These are phyloP conservation scores for Urostyla sp. DNA, from an alignment of 73 alveolate species.

Conservation along the genomic window DNA sequence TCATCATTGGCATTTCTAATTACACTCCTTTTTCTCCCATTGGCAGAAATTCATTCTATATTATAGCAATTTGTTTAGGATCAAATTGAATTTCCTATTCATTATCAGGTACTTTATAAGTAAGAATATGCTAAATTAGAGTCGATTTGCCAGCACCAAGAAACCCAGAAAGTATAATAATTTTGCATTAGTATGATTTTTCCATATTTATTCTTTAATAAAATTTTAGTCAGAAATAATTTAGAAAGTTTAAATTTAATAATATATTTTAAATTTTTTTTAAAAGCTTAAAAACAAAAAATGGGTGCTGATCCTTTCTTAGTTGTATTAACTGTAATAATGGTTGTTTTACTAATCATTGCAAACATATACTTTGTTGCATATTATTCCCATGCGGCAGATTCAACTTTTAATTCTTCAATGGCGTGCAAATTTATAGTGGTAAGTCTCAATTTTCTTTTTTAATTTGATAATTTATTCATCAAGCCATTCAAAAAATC, in stretches of 20 bases:
- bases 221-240: background rate
- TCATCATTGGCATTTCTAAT: slow-evolving; percentile 75
- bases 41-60: slow-evolving; percentile 77
- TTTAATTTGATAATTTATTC: too few relatives aligned
- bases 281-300: background rate
- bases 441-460: background rate
- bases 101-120: slow-evolving; percentile 48
- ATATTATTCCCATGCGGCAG: slow-evolving; percentile 33
- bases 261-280: background rate
- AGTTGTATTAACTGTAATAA: background rate
- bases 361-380: slow-evolving; percentile 41
- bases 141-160: slow-evolving; percentile 80
- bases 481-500: background rate
- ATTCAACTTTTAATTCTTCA: slow-evolving; percentile 3
- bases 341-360: background rate
- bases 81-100: too few relatives aligned
- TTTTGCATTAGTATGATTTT: background rate
- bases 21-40: too few relatives aligned
- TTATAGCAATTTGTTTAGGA: slow-evolving; percentile 80
- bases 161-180: slow-evolving; percentile 67
- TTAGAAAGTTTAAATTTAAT: background rate
- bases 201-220: background rate
- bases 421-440: slow-evolving; percentile 28
- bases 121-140: slow-evolving; percentile 45
- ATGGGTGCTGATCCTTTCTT: slow-evolving; percentile 43